A percentile compares a stretch with the other conserved stretches of the same genome.
Evolutionary conservation across 345 rosid species (phyloP).

Genomic region (Alliaria petiolata): DNA sequence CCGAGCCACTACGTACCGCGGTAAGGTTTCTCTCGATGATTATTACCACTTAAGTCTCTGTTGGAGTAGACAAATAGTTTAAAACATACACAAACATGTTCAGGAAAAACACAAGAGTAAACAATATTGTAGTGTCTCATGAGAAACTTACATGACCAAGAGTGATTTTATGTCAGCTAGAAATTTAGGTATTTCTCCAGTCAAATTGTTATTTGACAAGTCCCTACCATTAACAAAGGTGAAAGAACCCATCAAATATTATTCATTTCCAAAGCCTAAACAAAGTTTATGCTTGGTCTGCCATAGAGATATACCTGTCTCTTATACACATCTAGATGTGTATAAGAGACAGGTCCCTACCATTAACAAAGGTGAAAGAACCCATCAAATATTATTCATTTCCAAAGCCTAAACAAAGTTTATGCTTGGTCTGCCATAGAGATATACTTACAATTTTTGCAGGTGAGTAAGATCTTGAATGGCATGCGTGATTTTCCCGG

Average conservation of each 20-base stretch:
- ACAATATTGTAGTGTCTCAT: neutral
- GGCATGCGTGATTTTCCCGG: constrained; percentile 23
- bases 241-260: neutral
- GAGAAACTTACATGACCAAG: constrained; percentile 50
- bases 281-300: neutral
- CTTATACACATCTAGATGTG: too few species aligned
- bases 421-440: neutral
- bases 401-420: neutral
- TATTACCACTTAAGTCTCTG: constrained; percentile 43
- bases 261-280: neutral
- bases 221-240: constrained; percentile 34
- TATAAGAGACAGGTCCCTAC: too few species aligned
- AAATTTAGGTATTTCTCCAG: constrained; percentile 44
- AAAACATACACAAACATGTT: neutral
- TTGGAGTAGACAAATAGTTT: neutral
- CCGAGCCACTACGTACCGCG: too few species aligned
- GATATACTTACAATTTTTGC: constrained; percentile 37
- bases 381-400: neutral
- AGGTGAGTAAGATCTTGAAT: constrained; percentile 29
- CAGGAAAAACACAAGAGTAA: neutral
- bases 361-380: neutral
- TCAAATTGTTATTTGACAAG: constrained; percentile 44
- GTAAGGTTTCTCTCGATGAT: too few species aligned
- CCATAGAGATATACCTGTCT: neutral
- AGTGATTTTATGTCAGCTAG: constrained; percentile 40